phyloP scores from a whole-genome alignment of 2,329 filamentous ascomycete genomes.

The Calycina herbarum region DNA sequence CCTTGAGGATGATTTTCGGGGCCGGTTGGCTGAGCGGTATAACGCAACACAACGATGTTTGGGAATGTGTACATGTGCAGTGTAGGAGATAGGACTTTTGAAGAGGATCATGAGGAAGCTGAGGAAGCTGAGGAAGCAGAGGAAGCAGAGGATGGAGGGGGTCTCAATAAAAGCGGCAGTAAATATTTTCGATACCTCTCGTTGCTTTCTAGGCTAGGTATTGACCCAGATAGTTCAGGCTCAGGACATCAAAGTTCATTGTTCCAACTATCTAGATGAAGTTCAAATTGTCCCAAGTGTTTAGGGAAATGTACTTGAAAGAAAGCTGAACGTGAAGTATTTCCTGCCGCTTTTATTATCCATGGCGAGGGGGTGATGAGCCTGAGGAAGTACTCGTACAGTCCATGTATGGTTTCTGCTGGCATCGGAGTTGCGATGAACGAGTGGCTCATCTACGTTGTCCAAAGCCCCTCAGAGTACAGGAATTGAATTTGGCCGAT shows the following conservation, averaged over 20 bases:
- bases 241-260: too few species aligned
- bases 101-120: neutral
- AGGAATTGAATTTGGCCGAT: neutral
- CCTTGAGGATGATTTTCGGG: neutral
- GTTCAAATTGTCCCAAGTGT: too few species aligned
- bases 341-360: too few species aligned
- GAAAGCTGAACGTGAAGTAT: too few species aligned
- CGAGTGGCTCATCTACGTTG: conserved; percentile 3
- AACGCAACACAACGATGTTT: conserved; percentile 2
- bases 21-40: neutral
- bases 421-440: neutral
- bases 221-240: too few species aligned
- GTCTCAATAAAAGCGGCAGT: too few species aligned
- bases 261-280: too few species aligned
- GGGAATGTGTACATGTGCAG: neutral
- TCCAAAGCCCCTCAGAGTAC: neutral
- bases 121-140: neutral
- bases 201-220: too few species aligned
- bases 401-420: neutral
- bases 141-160: neutral
- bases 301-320: too few species aligned
- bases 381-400: neutral
- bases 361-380: neutral
- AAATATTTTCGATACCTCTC: too few species aligned
- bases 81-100: conserved; percentile 3